phyloP scores from a whole-genome alignment of 257 asterid species.

The Primulina huaijiensis region DNA sequence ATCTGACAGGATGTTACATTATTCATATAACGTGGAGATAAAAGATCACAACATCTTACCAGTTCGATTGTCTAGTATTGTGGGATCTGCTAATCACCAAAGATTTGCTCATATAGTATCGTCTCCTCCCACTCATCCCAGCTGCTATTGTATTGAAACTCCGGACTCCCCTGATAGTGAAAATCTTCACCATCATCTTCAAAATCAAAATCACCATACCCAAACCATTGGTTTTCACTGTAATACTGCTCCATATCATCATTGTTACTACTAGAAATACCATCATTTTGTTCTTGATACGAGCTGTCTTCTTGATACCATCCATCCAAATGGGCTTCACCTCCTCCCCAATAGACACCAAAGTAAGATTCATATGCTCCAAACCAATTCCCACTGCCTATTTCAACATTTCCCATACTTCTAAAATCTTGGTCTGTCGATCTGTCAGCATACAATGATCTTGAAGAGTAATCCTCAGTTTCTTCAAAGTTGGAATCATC shows the following conservation, averaged over 20 bases:
- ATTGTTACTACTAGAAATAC: background rate
- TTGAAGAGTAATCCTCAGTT: constrained; percentile 18
- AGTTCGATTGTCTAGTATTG: no score
- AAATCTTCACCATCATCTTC: no score
- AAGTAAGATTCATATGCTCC: constrained; percentile 25
- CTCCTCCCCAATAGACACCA: background rate
- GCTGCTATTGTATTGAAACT: no score
- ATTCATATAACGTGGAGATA: no score
- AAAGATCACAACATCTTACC: no score
- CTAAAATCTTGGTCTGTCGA: constrained; percentile 1
- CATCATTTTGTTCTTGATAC: constrained; percentile 4
- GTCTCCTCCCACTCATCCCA: no score
- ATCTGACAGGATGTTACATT: no score
- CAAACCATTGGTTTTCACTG: constrained; percentile 18
- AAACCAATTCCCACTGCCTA: constrained; percentile 28
- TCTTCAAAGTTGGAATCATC: constrained; percentile 24
- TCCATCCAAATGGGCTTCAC: background rate
- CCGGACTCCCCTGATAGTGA: no score
- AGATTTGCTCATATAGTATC: no score
- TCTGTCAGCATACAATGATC: background rate
- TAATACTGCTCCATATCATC: constrained; percentile 10
- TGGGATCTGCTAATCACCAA: no score
- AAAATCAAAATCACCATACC: no score
- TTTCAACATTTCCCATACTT: background rate
- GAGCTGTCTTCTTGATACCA: background rate